Evolutionary conservation across 1,284 basidiomycete species (phyloP), one percentile per base, ranked within the genome.

Genomic region (Trichosporon asahii): DNA sequence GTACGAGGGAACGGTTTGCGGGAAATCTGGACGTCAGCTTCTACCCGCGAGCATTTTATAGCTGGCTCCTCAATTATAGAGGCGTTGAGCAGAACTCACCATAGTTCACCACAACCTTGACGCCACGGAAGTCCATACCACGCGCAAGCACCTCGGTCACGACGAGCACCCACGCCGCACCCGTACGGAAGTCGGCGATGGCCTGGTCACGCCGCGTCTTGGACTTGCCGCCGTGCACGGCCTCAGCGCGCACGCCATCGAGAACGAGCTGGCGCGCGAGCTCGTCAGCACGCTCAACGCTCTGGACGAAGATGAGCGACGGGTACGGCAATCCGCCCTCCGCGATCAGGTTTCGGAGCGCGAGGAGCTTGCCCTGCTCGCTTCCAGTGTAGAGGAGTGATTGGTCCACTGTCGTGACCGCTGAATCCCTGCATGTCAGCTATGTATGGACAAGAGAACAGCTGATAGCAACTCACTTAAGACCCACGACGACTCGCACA

Each of bases 101-200:
- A 78, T 95, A 98, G 83, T 98, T 99, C 81, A 99, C 91, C 12
- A 99, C 95, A 76, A 98, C 90, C 73, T 91, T 87, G 57, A 99
- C 90, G 14, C 95, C 95, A 81, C 93, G 92, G 85, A 99, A 98
- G 80, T 99, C 96, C 89, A 99, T 95, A 3, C 96, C 97, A 74
- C 97, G 88, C 12, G 94, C 94, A 90, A 97, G 91, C 46, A 97
- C 92, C 79, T 98, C 95, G 15, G 95, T 98, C 74, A 90, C 92
- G 65, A 97, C 88, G 87, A 98, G 88, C 29, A 95, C 88, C 95
- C 95, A 98, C 72, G 92, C 91, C 76, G 91, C 88, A 0, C 94
- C 96, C 74, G 87, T 86, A 61, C 92, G 89, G 89, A 99, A 98
- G 23, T 90, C 89, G 61, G 87, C 86, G 12, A 98, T 88, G 11